phyloP scores from a whole-genome alignment of 768 basidiomycete species.

The Termitomyces sp. region DNA sequence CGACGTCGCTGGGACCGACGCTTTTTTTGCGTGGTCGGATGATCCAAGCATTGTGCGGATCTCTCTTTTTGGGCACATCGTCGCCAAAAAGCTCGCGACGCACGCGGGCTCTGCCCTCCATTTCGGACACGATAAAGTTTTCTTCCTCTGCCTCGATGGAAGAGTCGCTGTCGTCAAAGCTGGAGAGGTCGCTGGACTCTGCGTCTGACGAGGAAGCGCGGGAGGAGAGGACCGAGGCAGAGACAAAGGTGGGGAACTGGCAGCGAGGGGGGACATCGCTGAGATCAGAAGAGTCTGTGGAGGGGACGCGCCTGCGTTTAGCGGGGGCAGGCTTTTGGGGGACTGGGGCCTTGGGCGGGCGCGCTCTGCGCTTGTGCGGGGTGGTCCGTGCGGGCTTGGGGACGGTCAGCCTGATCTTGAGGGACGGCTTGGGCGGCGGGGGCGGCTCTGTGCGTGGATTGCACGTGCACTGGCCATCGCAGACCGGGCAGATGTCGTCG shows the following conservation, averaged over 20 bases:
- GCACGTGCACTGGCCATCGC: conserved; percentile 88
- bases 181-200: conserved; percentile 36
- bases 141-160: conserved; percentile 59
- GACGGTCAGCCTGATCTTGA: conserved; percentile 73
- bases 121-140: conserved; percentile 46
- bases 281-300: conserved; percentile 24
- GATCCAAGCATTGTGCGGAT: conserved; percentile 53
- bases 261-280: conserved; percentile 31
- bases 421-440: conserved; percentile 34
- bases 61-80: conserved; percentile 34
- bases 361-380: conserved; percentile 53
- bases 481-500: conserved; percentile 84
- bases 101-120: conserved; percentile 44
- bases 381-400: conserved; percentile 37
- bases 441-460: conserved; percentile 24
- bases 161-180: conserved; percentile 46
- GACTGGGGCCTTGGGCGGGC: conserved; percentile 42
- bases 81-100: conserved; percentile 57
- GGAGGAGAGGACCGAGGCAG: conserved; percentile 52
- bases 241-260: conserved; percentile 63
- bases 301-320: conserved; percentile 29
- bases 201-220: conserved; percentile 35
- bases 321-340: conserved; percentile 16
- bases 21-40: conserved; percentile 66
- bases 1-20: conserved; percentile 56